These are phyloP conservation scores for Daldinia childiae DNA, from an alignment of 495 filamentous ascomycete genomes.

Conservation along the genomic window DNA sequence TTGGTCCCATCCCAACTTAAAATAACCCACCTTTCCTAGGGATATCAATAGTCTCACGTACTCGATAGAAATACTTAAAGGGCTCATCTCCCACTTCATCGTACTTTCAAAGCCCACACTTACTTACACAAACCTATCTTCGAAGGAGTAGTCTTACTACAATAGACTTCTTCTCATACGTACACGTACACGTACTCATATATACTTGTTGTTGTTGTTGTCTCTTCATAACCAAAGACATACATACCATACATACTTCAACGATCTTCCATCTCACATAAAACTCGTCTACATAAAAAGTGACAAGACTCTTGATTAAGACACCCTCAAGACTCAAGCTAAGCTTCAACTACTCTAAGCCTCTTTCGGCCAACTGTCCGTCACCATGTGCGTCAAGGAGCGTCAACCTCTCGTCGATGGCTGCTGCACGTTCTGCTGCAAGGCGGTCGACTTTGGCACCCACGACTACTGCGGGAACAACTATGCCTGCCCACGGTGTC, in stretches of 20 bases:
- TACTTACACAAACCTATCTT: slow-evolving; percentile 5
- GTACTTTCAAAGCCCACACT: slow-evolving; percentile 20
- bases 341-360: slow-evolving; percentile 13
- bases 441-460: slow-evolving; percentile 61
- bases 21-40: slow-evolving; percentile 30
- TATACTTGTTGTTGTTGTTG: background rate
- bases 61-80: slow-evolving; percentile 36
- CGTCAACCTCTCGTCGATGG: slow-evolving; percentile 57
- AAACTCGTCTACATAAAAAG: slow-evolving; percentile 21
- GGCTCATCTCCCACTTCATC: slow-evolving; percentile 27
- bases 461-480: slow-evolving; percentile 60
- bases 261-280: slow-evolving; percentile 23
- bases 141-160: background rate
- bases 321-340: slow-evolving; percentile 6
- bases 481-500: slow-evolving; percentile 56
- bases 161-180: slow-evolving; percentile 14
- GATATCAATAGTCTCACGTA: slow-evolving; percentile 32
- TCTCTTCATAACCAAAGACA: slow-evolving; percentile 10
- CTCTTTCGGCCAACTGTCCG: slow-evolving; percentile 25
- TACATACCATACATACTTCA: slow-evolving; percentile 7
- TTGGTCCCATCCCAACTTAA: slow-evolving; percentile 39
- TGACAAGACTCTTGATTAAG: slow-evolving; percentile 23
- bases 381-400: slow-evolving; percentile 58
- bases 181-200: background rate
- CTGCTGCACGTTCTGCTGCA: slow-evolving; percentile 64